Percentiles rank a stretch among this genome's conserved stretches.
phyloP scores from a whole-genome alignment of 2,329 filamentous ascomycete species.

The Colletotrichum camelliae region DNA sequence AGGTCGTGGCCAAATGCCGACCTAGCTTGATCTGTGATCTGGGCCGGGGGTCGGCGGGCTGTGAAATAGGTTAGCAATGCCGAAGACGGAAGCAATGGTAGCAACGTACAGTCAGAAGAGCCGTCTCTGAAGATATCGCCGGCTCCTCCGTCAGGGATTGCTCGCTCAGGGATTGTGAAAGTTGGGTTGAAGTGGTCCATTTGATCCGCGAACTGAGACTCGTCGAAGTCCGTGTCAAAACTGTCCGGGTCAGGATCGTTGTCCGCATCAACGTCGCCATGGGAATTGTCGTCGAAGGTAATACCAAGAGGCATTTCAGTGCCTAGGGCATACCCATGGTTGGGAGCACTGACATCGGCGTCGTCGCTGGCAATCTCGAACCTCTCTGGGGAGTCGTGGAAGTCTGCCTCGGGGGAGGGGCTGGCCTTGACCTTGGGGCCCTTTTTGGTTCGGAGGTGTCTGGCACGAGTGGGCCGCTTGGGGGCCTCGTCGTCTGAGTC shows the following conservation, averaged over 20 bases:
- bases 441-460: not conserved
- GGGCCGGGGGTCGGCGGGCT: not conserved
- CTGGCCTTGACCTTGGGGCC: not conserved
- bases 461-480: not conserved
- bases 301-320: not conserved
- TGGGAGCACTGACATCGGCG: not conserved
- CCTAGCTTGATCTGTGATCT: constrained; percentile 6
- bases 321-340: not conserved
- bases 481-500: not conserved
- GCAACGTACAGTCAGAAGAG: not conserved
- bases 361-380: not conserved
- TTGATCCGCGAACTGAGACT: not conserved
- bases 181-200: not conserved
- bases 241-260: not conserved
- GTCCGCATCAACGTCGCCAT: not conserved
- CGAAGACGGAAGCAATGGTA: not conserved
- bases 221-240: not conserved
- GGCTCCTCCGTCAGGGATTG: not conserved
- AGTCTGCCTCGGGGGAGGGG: not conserved
- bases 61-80: not conserved
- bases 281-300: not conserved
- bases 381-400: not conserved
- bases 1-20: not conserved
- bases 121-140: constrained; percentile 7
- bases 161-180: not conserved